Evolutionary conservation across 805 yeast genomes (phyloP).

Genomic region (Barnettozyma vustinii): DNA sequence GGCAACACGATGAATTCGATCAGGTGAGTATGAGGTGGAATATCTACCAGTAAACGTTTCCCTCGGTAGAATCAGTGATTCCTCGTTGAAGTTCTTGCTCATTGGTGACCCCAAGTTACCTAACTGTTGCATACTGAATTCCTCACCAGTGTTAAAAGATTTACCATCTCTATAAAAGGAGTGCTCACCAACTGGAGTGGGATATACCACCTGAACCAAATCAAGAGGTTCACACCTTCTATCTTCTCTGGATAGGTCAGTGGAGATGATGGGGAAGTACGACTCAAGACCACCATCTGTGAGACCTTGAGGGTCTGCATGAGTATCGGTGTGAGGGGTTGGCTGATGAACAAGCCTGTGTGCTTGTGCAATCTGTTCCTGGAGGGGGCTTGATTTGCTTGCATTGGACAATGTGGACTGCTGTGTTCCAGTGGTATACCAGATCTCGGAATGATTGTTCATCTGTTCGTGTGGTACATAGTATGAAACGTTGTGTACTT

Average conservation of each 20-base stretch:
- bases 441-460: no score
- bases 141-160: not conserved
- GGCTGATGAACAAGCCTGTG: not conserved
- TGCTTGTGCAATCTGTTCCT: not conserved
- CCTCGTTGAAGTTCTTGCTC: not conserved
- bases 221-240: not conserved
- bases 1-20: not conserved
- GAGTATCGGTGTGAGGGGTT: not conserved
- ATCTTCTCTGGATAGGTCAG: not conserved
- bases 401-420: not conserved
- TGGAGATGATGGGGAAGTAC: constrained; percentile 1
- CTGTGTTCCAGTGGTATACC: not conserved
- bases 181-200: not conserved
- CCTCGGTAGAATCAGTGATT: not conserved
- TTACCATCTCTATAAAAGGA: not conserved
- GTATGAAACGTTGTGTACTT: not conserved
- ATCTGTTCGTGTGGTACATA: not conserved
- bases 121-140: not conserved
- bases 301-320: no score
- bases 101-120: not conserved
- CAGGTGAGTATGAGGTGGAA: not conserved
- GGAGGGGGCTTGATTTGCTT: not conserved
- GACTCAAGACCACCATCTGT: not conserved
- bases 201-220: not conserved
- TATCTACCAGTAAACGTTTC: not conserved